phyloP scores from a whole-genome alignment of 345 rosid species.

The Pugionium cornutum region DNA sequence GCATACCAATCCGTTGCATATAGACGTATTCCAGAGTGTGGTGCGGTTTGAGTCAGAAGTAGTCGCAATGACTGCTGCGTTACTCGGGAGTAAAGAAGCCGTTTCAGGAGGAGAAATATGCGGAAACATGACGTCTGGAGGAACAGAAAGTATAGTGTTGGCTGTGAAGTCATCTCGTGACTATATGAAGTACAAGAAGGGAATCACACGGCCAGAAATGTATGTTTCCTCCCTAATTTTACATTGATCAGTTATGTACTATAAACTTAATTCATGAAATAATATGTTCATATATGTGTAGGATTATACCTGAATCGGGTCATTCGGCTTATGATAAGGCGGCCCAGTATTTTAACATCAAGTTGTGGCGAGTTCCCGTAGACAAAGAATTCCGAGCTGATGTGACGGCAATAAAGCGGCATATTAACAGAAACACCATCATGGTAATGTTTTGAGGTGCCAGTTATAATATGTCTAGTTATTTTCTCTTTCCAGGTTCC shows the following conservation, averaged over 20 bases:
- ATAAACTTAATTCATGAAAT: slow-evolving; percentile 22
- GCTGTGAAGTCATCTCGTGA: slow-evolving; percentile 95
- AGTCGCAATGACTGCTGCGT: slow-evolving; percentile 91
- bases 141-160: slow-evolving; percentile 92
- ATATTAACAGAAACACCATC: slow-evolving; percentile 78
- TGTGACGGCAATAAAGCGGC: slow-evolving; percentile 63
- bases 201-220: slow-evolving; percentile 92
- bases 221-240: slow-evolving; percentile 31
- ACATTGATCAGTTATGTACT: slow-evolving; percentile 2
- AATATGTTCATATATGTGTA: slow-evolving; percentile 37
- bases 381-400: slow-evolving; percentile 80
- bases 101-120: slow-evolving; percentile 83
- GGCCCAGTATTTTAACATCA: slow-evolving; percentile 91
- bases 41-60: slow-evolving; percentile 91
- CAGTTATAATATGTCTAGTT: background rate
- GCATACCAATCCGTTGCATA: slow-evolving; percentile 92
- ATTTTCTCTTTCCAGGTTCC: background rate
- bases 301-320: slow-evolving; percentile 95
- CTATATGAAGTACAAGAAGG: slow-evolving; percentile 82
- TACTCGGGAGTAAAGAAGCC: slow-evolving; percentile 72
- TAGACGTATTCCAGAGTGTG: slow-evolving; percentile 84
- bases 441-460: slow-evolving; percentile 54
- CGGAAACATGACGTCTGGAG: slow-evolving; percentile 99
- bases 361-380: slow-evolving; percentile 89
- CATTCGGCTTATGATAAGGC: slow-evolving; percentile 99